A percentile compares a stretch with the other conserved stretches of the same genome.
These are phyloP conservation scores for Saccharomyces hybrid DNA, from an alignment of 1,139 yeast genomes.

Conservation along the genomic window DNA sequence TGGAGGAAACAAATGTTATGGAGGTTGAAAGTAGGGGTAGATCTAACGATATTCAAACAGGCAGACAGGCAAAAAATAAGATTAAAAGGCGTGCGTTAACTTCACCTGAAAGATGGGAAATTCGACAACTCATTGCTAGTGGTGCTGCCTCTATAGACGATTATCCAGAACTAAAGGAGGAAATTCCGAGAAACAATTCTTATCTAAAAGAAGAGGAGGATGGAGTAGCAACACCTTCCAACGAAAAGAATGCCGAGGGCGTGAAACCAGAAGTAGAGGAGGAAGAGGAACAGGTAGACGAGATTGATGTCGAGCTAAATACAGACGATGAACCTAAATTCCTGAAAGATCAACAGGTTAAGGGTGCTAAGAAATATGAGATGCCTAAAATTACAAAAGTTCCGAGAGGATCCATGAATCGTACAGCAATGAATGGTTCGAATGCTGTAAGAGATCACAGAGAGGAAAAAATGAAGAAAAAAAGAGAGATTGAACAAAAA, in stretches of 20 bases:
- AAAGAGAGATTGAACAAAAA: constrained; percentile 38
- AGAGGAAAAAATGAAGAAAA: constrained; percentile 47
- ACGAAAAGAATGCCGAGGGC: background rate
- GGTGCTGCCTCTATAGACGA: constrained; percentile 66
- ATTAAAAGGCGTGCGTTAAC: constrained; percentile 45
- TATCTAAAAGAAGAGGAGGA: constrained; percentile 23
- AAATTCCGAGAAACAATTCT: constrained; percentile 30
- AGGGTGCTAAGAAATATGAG: constrained; percentile 38
- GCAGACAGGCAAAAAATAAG: constrained; percentile 6
- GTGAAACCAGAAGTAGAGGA: background rate
- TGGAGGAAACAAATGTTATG: constrained; percentile 16
- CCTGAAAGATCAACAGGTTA: constrained; percentile 42
- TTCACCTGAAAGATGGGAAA: constrained; percentile 89
- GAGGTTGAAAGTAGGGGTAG: constrained; percentile 27
- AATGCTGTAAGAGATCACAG: constrained; percentile 56
- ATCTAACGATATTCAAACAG: constrained; percentile 11
- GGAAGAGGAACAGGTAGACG: constrained; percentile 38
- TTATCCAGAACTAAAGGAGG: constrained; percentile 61
- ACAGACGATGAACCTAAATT: constrained; percentile 61
- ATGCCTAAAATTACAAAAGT: constrained; percentile 55
- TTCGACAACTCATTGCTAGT: constrained; percentile 71
- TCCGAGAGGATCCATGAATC: constrained; percentile 71
- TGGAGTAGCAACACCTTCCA: background rate
- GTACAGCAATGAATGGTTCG: constrained; percentile 77
- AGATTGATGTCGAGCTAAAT: constrained; percentile 65